Evolutionary conservation across 306 rosid species (phyloP), one percentile per base, ranked within the genome.

Genomic region (Malus sylvestris): DNA sequence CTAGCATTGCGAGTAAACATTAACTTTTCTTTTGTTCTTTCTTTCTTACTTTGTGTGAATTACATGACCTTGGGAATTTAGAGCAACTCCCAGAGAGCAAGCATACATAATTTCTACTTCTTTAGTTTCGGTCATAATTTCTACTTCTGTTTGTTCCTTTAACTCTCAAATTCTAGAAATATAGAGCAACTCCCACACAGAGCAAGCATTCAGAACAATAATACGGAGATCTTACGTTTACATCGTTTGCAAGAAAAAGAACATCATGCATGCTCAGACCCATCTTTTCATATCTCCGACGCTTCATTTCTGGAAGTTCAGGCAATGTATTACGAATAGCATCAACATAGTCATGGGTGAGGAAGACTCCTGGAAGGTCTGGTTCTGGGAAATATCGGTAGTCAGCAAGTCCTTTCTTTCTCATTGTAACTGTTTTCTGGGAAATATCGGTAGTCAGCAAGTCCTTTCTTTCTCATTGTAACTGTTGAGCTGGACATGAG

Each of bases 391-490:
- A 92, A 87, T 95, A 95, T 84, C 92, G 88, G 83, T 95, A 95
- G 89, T 95, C 99, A 74, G 99, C 85, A 67, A 95, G 97, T 70
- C 99, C 97, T 89, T 95, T 92, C 84, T 89, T 95, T 90, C 99
- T 95, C 99, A 95, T 95, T 76, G 97, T 88, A 79, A 95, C 83
- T 68, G 97, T 92, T 86, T 82, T 90, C 98, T 87, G 78, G 99
- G 83, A 90, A 92, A 87, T 95, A 95, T 84, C 92, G 88, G 83
- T 95, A 95, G 89, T 95, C 99, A 74, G 99, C 85, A 67, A 95
- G 97, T 70, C 99, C 97, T 89, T 95, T 92, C 84, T 89, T 95
- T 90, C 99, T 95, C 99, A 95, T 95, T 76, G 97, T 88, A 79
- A 95, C 83, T 68, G 4, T 93, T 88, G 59, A 90, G 97, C 88